A percentile compares a stretch with the other conserved stretches of the same genome.
phyloP scores from a whole-genome alignment of 2,329 filamentous ascomycete genomes.

The Beauveria brongniartii region DNA sequence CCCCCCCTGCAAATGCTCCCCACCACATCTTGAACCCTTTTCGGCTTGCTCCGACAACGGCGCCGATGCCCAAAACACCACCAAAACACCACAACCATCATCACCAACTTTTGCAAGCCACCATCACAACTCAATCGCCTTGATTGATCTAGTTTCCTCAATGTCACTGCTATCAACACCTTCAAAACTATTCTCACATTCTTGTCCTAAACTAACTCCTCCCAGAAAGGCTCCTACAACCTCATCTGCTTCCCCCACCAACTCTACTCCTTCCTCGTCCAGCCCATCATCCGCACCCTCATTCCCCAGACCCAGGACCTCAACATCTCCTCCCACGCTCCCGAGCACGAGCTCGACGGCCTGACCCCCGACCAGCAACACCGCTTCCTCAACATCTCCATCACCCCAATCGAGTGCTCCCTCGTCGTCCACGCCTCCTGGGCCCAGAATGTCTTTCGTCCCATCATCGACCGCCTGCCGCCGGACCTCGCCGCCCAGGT shows the following conservation, averaged over 20 bases:
- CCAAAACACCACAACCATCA: neutral
- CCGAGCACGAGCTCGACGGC: conserved; percentile 34
- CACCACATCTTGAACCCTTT: neutral
- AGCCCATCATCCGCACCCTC: conserved; percentile 79
- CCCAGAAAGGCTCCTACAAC: conserved; percentile 74
- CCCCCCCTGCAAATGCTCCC: neutral
- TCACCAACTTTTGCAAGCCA: neutral
- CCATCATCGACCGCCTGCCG: conserved; percentile 59
- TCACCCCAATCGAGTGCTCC: conserved; percentile 88
- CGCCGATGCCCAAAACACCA: neutral
- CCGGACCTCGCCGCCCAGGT: conserved; percentile 43
- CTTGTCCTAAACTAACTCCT: neutral
- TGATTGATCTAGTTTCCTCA: too few species aligned
- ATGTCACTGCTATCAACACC: neutral
- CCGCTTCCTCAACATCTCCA: conserved; percentile 85
- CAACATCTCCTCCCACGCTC: conserved; percentile 26
- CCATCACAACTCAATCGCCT: neutral
- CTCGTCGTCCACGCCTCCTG: conserved; percentile 77
- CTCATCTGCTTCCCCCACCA: conserved; percentile 84
- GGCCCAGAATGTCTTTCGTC: conserved; percentile 66
- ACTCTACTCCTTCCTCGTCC: conserved; percentile 69
- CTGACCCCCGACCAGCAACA: conserved; percentile 50
- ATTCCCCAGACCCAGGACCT: conserved; percentile 52
- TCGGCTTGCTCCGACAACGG: conserved; percentile 10
- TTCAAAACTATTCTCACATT: too few species aligned